These are phyloP conservation scores for Aspergillus neoniger DNA, from an alignment of 2,329 filamentous ascomycete genomes.

Conservation along the genomic window DNA sequence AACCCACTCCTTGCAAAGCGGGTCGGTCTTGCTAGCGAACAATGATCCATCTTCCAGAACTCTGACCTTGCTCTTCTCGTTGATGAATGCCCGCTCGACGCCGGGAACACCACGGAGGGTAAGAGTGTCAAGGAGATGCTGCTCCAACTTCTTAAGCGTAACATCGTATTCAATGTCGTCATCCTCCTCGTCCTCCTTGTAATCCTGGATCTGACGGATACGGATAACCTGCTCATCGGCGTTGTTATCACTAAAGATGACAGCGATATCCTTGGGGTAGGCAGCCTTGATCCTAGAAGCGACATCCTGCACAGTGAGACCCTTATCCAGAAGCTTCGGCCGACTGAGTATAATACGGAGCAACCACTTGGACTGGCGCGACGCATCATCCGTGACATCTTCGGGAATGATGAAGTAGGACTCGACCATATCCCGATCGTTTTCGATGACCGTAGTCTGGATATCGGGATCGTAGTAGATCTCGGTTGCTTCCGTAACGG, in stretches of 20 bases:
- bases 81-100: slow-evolving; percentile 90
- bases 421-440: slow-evolving; percentile 91
- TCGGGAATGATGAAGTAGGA: slow-evolving; percentile 95
- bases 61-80: slow-evolving; percentile 72
- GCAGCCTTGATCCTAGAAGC: slow-evolving; percentile 85
- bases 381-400: slow-evolving; percentile 66
- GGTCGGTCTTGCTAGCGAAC: slow-evolving; percentile 70
- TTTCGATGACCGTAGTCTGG: slow-evolving; percentile 78
- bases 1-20: slow-evolving; percentile 86
- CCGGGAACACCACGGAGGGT: slow-evolving; percentile 88
- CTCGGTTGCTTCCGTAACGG: slow-evolving; percentile 87
- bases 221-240: slow-evolving; percentile 93
- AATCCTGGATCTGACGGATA: slow-evolving; percentile 73
- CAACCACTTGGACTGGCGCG: slow-evolving; percentile 85
- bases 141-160: slow-evolving; percentile 88
- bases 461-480: slow-evolving; percentile 97
- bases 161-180: slow-evolving; percentile 80
- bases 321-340: slow-evolving; percentile 89
- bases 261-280: slow-evolving; percentile 79
- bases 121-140: slow-evolving; percentile 85
- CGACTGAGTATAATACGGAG: slow-evolving; percentile 91
- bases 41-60: slow-evolving; percentile 70
- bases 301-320: slow-evolving; percentile 86
- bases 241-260: slow-evolving; percentile 98
- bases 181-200: slow-evolving; percentile 73